Evolutionary conservation across 768 basidiomycete genomes (phyloP).

Genomic region (Sistotremastrum suecicum): DNA sequence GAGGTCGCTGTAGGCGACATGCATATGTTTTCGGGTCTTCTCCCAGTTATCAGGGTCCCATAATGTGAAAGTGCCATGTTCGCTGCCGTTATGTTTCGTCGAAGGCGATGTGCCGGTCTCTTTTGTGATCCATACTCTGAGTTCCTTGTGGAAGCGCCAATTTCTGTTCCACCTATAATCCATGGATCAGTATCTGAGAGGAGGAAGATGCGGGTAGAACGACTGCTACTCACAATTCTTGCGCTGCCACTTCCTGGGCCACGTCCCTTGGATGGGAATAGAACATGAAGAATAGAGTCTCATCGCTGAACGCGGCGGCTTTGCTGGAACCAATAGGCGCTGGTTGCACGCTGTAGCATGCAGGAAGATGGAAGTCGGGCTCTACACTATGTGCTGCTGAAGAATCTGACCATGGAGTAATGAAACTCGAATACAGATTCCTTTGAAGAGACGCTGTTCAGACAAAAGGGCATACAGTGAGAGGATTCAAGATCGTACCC

Average conservation of each 20-base stretch:
- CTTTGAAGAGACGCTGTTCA: constrained; percentile 23
- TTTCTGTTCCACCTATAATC: constrained; percentile 70
- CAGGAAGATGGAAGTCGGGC: constrained; percentile 82
- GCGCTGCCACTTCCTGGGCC: constrained; percentile 86
- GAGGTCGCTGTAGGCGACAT: constrained; percentile 57
- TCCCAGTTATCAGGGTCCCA: constrained; percentile 77
- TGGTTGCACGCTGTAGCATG: constrained; percentile 87
- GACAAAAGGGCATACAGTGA: neutral
- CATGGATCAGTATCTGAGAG: neutral
- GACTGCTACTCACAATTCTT: constrained; percentile 66
- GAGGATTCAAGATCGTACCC: constrained; percentile 41
- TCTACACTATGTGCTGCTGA: constrained; percentile 76
- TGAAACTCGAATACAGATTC: constrained; percentile 82
- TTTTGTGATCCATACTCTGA: constrained; percentile 76
- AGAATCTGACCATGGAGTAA: constrained; percentile 93
- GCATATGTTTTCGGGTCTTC: constrained; percentile 67
- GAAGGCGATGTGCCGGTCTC: constrained; percentile 68
- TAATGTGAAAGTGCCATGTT: constrained; percentile 81
- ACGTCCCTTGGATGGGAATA: constrained; percentile 87
- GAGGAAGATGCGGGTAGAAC: constrained; percentile 2
- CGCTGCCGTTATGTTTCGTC: constrained; percentile 65
- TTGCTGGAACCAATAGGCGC: constrained; percentile 72
- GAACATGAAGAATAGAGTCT: constrained; percentile 97
- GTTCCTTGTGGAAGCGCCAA: constrained; percentile 93
- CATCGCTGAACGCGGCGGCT: constrained; percentile 79